Conservation (phyloP, 176 grass and related monocot species). For the Tillandsia fasciculata region DNA sequence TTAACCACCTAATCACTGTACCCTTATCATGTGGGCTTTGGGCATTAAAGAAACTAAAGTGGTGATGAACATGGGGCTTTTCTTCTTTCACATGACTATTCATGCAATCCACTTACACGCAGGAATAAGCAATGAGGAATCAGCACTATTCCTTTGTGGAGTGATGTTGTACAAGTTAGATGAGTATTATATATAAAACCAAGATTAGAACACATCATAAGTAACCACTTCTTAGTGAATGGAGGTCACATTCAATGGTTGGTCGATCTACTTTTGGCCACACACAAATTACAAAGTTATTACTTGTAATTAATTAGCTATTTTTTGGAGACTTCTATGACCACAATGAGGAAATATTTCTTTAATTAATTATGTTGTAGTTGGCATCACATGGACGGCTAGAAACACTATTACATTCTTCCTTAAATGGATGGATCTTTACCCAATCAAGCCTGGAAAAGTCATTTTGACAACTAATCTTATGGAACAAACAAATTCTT, state of each 20-base stretch:
- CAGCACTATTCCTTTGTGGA: background rate
- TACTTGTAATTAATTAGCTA: background rate
- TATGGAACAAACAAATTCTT: too few relatives aligned
- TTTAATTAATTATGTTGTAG: background rate
- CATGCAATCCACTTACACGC: background rate
- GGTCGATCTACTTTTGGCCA: background rate
- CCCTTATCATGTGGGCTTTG: background rate
- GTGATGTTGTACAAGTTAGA: background rate
- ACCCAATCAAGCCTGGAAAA: too few relatives aligned
- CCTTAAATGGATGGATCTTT: too few relatives aligned
- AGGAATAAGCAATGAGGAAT: conserved; percentile 3
- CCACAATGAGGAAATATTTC: background rate
- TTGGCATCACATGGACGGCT: background rate
- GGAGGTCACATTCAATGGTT: background rate
- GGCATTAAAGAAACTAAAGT: background rate
- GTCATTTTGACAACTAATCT: too few relatives aligned
- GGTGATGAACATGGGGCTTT: background rate
- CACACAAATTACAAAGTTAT: background rate
- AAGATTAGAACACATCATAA: background rate
- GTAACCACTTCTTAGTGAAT: background rate
- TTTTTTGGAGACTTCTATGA: background rate
- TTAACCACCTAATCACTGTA: background rate
- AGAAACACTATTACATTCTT: too few relatives aligned
- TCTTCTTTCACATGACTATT: background rate
- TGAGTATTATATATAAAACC: background rate